phyloP scores from a whole-genome alignment of 75 land plant species.

The Isoetes taiwanensis region DNA sequence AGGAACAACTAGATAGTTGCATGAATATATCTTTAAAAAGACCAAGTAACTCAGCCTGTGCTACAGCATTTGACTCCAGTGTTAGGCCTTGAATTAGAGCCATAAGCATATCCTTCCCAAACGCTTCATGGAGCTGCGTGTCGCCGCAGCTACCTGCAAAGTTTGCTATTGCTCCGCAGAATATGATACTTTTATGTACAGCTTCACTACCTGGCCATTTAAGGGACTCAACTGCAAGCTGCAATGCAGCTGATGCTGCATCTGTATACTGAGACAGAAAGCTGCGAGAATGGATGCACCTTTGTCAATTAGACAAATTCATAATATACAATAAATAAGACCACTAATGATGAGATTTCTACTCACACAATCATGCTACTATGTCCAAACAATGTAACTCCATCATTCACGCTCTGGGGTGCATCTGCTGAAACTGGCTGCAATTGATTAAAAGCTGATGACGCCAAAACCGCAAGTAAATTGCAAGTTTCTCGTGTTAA shows the following conservation, averaged over 20 bases:
- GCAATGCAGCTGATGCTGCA: slow-evolving; percentile 41
- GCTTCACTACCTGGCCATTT: slow-evolving; percentile 89
- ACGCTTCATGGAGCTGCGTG: slow-evolving; percentile 51
- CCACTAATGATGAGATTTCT: not conserved
- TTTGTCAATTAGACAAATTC: not conserved
- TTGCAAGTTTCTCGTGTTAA: slow-evolving; percentile 77
- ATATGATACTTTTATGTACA: slow-evolving; percentile 44
- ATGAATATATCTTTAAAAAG: slow-evolving; percentile 79
- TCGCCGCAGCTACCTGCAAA: slow-evolving; percentile 38
- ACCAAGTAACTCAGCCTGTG: slow-evolving; percentile 70
- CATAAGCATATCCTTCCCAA: slow-evolving; percentile 60
- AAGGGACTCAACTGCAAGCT: slow-evolving; percentile 45
- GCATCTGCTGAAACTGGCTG: slow-evolving; percentile 39
- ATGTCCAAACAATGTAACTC: slow-evolving; percentile 30
- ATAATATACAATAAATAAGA: not conserved
- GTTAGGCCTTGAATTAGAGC: slow-evolving; percentile 62
- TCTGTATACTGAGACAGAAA: slow-evolving; percentile 48
- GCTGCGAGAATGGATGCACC: slow-evolving; percentile 26
- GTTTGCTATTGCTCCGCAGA: slow-evolving; percentile 53
- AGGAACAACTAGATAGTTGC: slow-evolving; percentile 43
- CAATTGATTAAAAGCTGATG: slow-evolving; percentile 46
- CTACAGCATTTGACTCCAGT: slow-evolving; percentile 66
- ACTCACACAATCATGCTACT: slow-evolving; percentile 54
- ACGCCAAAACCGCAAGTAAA: slow-evolving; percentile 59
- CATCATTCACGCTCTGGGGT: slow-evolving; percentile 23